A percentile compares a stretch with the other conserved stretches of the same genome.
Evolutionary conservation across 495 filamentous ascomycete genomes (phyloP).

Genomic region (Ramalina intermedia): DNA sequence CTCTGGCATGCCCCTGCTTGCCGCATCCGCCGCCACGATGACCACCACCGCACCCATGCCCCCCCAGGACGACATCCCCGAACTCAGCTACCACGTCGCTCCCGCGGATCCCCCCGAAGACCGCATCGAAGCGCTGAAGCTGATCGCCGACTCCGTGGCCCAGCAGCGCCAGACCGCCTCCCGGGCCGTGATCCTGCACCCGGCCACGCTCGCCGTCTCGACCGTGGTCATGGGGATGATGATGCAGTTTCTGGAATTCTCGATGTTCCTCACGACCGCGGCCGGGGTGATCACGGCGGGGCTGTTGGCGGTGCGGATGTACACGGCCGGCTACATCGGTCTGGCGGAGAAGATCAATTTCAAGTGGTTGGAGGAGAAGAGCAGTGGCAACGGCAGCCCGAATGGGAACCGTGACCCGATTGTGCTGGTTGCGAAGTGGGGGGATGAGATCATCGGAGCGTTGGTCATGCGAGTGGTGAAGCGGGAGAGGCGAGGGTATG

Average conservation of each 20-base stretch:
- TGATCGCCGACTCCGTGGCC: constrained; percentile 44
- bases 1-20: constrained; percentile 16
- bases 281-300: constrained; percentile 31
- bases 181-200: constrained; percentile 36
- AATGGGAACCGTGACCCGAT: constrained; percentile 19
- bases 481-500: constrained; percentile 30
- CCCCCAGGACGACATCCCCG: constrained; percentile 11
- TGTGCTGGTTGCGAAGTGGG: constrained; percentile 40
- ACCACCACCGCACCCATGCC: constrained; percentile 10
- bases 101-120: constrained; percentile 7
- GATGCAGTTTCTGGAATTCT: constrained; percentile 21
- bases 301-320: constrained; percentile 25
- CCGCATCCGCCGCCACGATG: constrained; percentile 2
- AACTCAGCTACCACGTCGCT: constrained; percentile 11
- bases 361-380: constrained; percentile 3
- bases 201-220: constrained; percentile 26
- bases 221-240: constrained; percentile 23
- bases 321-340: constrained; percentile 14
- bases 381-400: neutral
- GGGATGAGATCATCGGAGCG: constrained; percentile 41
- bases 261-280: constrained; percentile 25
- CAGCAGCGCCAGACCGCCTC: constrained; percentile 48
- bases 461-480: constrained; percentile 31
- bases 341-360: constrained; percentile 35
- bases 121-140: constrained; percentile 29